These are phyloP conservation scores for Populus ilicifolia DNA, from an alignment of 345 rosid genomes.

Conservation along the genomic window DNA sequence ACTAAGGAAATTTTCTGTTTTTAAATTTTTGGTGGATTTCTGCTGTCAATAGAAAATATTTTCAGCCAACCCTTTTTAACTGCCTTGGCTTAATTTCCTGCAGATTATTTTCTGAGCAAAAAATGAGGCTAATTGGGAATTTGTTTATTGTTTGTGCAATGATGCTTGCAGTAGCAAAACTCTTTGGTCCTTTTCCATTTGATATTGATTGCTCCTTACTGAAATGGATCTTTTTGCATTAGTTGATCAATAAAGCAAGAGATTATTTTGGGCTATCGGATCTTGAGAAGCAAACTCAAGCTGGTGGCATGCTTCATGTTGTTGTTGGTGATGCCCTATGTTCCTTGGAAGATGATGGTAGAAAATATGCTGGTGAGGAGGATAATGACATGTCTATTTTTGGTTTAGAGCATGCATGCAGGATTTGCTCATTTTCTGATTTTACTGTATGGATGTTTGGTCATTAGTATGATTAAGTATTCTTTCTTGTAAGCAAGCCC, in stretches of 20 bases:
- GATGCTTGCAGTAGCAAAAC: neutral
- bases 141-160: neutral
- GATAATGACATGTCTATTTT: neutral
- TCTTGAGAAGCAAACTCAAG: conserved; percentile 49
- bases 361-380: conserved; percentile 60
- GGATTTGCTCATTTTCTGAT: neutral
- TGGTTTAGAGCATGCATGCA: neutral
- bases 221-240: conserved; percentile 16
- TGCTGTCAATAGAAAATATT: neutral
- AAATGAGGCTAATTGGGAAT: neutral
- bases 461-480: neutral
- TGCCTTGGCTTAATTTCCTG: neutral
- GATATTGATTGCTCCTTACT: neutral
- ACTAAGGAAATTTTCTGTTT: neutral
- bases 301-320: conserved; percentile 58
- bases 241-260: conserved; percentile 72
- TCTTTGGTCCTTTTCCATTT: neutral
- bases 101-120: neutral
- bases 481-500: neutral
- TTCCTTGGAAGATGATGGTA: conserved; percentile 29
- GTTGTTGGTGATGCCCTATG: conserved; percentile 58
- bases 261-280: conserved; percentile 60
- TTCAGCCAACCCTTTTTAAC: neutral
- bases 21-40: neutral
- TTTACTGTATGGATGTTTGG: neutral